phyloP scores from a whole-genome alignment of 140 eudicot genomes.

The Senecio squalidus region DNA sequence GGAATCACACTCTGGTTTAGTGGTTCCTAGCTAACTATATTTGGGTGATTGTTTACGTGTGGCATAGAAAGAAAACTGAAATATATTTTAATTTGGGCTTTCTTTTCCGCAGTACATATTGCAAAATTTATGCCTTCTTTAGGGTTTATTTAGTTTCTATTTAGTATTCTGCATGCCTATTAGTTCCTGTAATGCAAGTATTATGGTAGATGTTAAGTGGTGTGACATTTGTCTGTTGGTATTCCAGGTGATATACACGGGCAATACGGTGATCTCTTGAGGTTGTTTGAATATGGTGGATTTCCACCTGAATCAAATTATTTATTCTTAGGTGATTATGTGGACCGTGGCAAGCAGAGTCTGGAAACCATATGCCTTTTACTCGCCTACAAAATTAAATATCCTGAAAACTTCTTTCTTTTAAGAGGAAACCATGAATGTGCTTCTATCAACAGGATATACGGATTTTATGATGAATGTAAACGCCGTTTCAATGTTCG shows the following conservation, averaged over 20 bases:
- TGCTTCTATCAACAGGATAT: conserved; percentile 47
- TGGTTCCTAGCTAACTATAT: neutral
- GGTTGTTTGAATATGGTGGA: conserved; percentile 49
- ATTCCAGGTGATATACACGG: conserved; percentile 49
- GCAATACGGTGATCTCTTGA: conserved; percentile 43
- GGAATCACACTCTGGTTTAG: neutral
- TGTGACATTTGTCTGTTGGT: neutral
- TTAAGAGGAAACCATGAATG: conserved; percentile 55
- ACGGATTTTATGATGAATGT: conserved; percentile 57
- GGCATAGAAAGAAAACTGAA: neutral
- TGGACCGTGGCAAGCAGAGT: conserved; percentile 53
- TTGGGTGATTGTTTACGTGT: neutral
- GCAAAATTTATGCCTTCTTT: too few relatives aligned
- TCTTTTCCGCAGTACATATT: conserved; percentile 10
- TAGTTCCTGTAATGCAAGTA: neutral
- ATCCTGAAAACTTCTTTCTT: conserved; percentile 49
- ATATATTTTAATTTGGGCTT: neutral
- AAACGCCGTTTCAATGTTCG: conserved; percentile 52
- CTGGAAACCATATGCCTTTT: conserved; percentile 55
- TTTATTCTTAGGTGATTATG: conserved; percentile 49
- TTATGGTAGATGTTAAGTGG: conserved; percentile 6
- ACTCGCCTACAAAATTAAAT: conserved; percentile 48
- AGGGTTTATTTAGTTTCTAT: neutral
- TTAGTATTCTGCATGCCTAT: too few relatives aligned
- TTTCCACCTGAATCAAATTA: conserved; percentile 52